Evolutionary conservation across 495 filamentous ascomycete species (phyloP).

Genomic region (Penicillium atrosanguineum): DNA sequence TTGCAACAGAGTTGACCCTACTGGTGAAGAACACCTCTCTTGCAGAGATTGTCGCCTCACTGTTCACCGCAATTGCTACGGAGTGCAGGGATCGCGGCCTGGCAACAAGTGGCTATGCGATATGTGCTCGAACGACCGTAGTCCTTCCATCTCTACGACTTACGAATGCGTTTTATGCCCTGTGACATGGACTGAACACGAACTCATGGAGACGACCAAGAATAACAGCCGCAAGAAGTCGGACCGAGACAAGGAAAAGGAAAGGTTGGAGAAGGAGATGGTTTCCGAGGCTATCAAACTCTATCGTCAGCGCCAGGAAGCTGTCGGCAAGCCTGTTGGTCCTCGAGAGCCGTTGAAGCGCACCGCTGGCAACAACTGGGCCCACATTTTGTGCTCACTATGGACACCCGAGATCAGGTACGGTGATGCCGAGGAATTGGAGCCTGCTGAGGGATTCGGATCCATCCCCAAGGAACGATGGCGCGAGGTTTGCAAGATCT

Average conservation of each 20-base stretch:
- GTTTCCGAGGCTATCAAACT: slow-evolving; percentile 69
- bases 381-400: slow-evolving; percentile 90
- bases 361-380: slow-evolving; percentile 94
- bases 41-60: slow-evolving; percentile 86
- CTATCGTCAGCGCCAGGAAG: slow-evolving; percentile 79
- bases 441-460: slow-evolving; percentile 83
- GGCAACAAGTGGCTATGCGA: slow-evolving; percentile 90
- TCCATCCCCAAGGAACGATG: slow-evolving; percentile 67
- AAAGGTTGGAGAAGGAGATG: slow-evolving; percentile 77
- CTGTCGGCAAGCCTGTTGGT: slow-evolving; percentile 71
- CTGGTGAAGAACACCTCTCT: slow-evolving; percentile 67
- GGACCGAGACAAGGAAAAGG: slow-evolving; percentile 86
- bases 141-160: slow-evolving; percentile 76
- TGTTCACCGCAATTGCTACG: slow-evolving; percentile 93
- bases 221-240: slow-evolving; percentile 88
- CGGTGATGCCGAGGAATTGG: slow-evolving; percentile 73
- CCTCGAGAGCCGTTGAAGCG: slow-evolving; percentile 91
- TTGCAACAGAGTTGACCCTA: slow-evolving; percentile 70
- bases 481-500: slow-evolving; percentile 79
- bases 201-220: slow-evolving; percentile 82
- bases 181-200: slow-evolving; percentile 66
- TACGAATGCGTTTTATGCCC: slow-evolving; percentile 94
- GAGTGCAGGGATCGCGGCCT: slow-evolving; percentile 66
- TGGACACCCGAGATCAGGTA: slow-evolving; percentile 93
- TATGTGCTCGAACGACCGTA: slow-evolving; percentile 91